A percentile compares a stretch with the other conserved stretches of the same genome.
Conservation (phyloP, 805 yeast species). For the Spathaspora hagerdaliae region DNA sequence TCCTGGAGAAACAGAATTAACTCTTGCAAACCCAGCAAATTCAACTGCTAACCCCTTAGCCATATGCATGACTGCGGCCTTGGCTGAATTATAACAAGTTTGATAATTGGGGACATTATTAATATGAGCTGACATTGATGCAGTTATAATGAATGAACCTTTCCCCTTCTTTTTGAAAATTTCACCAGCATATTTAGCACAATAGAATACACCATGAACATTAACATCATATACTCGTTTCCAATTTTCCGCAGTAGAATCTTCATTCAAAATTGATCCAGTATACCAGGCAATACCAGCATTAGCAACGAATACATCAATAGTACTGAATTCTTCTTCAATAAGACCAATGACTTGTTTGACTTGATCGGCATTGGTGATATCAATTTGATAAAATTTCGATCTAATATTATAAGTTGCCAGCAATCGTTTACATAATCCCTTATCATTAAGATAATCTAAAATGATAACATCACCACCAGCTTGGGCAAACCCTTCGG, state of each 20-base stretch:
- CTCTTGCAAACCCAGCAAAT: slow-evolving; percentile 84
- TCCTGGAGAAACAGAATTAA: slow-evolving; percentile 82
- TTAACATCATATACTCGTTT: slow-evolving; percentile 68
- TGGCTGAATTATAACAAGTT: slow-evolving; percentile 81
- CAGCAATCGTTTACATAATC: slow-evolving; percentile 12
- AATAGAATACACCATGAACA: slow-evolving; percentile 74
- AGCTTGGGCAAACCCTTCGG: slow-evolving; percentile 37
- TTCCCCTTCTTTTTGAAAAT: slow-evolving; percentile 67
- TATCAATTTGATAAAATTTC: slow-evolving; percentile 33
- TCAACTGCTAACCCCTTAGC: slow-evolving; percentile 79
- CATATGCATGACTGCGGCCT: slow-evolving; percentile 78
- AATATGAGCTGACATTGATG: slow-evolving; percentile 86
- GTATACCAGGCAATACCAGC: slow-evolving; percentile 49
- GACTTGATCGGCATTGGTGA: slow-evolving; percentile 36
- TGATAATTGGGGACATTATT: slow-evolving; percentile 85
- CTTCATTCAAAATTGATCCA: slow-evolving; percentile 36
- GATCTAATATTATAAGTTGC: slow-evolving; percentile 6
- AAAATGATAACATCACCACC: slow-evolving; percentile 36
- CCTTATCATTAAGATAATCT: slow-evolving; percentile 31
- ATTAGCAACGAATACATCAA: slow-evolving; percentile 44
- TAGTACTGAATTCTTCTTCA: slow-evolving; percentile 27
- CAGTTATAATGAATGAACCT: slow-evolving; percentile 81
- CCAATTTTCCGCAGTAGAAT: slow-evolving; percentile 59
- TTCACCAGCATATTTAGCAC: slow-evolving; percentile 71
- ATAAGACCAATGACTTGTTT: slow-evolving; percentile 27